Conservation (phyloP, 345 rosid genomes). For the Pistacia atlantica region DNA sequence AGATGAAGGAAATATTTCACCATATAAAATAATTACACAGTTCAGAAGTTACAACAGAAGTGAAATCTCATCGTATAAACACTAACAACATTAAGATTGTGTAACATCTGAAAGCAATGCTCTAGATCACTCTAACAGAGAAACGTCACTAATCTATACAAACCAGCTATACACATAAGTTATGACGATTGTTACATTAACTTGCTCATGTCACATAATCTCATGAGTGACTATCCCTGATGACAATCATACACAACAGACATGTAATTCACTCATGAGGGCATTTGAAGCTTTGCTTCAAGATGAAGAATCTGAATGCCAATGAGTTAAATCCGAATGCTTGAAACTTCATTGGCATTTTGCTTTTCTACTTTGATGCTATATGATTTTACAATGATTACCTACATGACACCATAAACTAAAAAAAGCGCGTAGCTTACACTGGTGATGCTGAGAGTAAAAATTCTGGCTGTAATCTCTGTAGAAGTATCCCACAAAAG, state of each 20-base stretch:
- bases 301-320: background rate
- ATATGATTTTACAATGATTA: background rate
- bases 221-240: background rate
- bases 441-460: slow-evolving; percentile 67
- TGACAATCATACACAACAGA: background rate
- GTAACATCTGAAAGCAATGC: background rate
- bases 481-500: slow-evolving; percentile 73
- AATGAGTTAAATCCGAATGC: background rate
- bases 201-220: background rate
- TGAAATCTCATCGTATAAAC: too few relatives aligned
- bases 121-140: background rate
- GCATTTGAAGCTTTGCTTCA: background rate
- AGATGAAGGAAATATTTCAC: background rate
- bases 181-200: background rate
- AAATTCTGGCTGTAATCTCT: slow-evolving; percentile 71
- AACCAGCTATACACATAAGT: background rate
- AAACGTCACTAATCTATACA: background rate
- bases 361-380: background rate
- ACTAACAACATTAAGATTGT: background rate
- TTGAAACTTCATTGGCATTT: background rate
- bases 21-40: background rate
- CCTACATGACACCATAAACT: slow-evolving; percentile 10
- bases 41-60: background rate
- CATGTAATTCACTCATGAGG: background rate
- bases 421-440: slow-evolving; percentile 16